Base-by-base conservation (phyloP, 2,329 filamentous ascomycete genomes). In the Bipolaris victoriae region DNA sequence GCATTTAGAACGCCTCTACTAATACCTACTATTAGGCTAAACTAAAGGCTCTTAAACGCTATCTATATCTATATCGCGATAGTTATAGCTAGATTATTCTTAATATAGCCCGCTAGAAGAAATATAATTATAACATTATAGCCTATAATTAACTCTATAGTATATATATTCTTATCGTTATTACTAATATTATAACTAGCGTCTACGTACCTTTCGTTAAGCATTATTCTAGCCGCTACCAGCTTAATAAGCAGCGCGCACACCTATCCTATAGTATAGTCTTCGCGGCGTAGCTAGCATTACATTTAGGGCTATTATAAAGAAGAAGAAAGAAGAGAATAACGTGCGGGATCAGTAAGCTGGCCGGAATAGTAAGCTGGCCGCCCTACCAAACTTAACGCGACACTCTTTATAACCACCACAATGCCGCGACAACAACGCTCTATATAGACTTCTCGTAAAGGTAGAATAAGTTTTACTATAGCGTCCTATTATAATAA, bases 181-280 rank as follows among this genome's bases (percentile, higher is more conserved):
- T 70, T 26, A 67, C 66, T 1, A 51, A 62, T n/a, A 68, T 71
- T 6, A 73, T 66, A n/a, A 33, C 55, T 22, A n/a, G 66, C 50
- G 29, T 56, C 22, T 1, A 53, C 46, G 51, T 76, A 53, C 29
- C 51, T 16, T 31, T 60, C 57, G 53, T 57, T 53, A 35, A 60
- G 47, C 50, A 61, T 58, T n/a, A 10, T 52, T 36, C 55, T 15
- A 1, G 58, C 61, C 0, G 63, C 63, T 7, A 58, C 61, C 43
- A 61, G 52, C 49, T 65, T 58, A 24, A 57, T 33, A 5, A 56
- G 49, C 7, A 65, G 45, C 13, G 63, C 58, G 47, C 60, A 63
- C 18, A 63, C 45, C 60, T 58, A 65, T 55, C 58, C 60, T 15
- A 63, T 58, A 0, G 54, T 62, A 46, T 65, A 63, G 16, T 60